These are phyloP conservation scores for Schwanniomyces etchellsii DNA, from an alignment of 1,139 yeast genomes.

Conservation along the genomic window DNA sequence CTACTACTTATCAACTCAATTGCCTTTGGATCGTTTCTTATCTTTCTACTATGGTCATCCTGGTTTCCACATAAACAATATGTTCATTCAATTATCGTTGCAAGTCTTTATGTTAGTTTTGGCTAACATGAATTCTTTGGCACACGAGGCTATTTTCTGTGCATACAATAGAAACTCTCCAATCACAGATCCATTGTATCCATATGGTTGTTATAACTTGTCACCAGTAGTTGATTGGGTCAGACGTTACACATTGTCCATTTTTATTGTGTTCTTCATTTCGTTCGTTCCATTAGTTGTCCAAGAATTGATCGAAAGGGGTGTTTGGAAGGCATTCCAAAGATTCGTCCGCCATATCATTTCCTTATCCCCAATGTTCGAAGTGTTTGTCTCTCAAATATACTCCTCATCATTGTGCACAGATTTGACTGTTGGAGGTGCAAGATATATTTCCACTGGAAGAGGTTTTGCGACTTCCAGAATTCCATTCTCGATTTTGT, in stretches of 20 bases:
- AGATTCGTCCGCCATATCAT: slow-evolving; percentile 86
- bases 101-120: slow-evolving; percentile 89
- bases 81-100: slow-evolving; percentile 90
- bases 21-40: slow-evolving; percentile 94
- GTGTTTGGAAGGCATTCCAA: slow-evolving; percentile 90
- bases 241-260: slow-evolving; percentile 94
- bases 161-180: slow-evolving; percentile 79
- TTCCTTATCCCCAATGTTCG: slow-evolving; percentile 94
- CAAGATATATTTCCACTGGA: slow-evolving; percentile 97
- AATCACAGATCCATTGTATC: slow-evolving; percentile 75
- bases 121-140: slow-evolving; percentile 86
- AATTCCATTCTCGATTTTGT: slow-evolving; percentile 92
- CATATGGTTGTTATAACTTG: slow-evolving; percentile 92
- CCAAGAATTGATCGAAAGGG: slow-evolving; percentile 96
- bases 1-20: slow-evolving; percentile 94
- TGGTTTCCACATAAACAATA: slow-evolving; percentile 97
- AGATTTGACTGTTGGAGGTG: slow-evolving; percentile 98
- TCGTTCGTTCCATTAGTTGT: slow-evolving; percentile 94
- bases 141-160: slow-evolving; percentile 87
- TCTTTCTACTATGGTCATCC: slow-evolving; percentile 98
- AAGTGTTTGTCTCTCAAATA: slow-evolving; percentile 97
- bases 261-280: slow-evolving; percentile 97
- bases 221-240: slow-evolving; percentile 93
- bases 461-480: slow-evolving; percentile 99
- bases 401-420: slow-evolving; percentile 87